Base-by-base conservation (phyloP, 2,329 filamentous ascomycete genomes). In the Verticillium zaregamsianum region DNA sequence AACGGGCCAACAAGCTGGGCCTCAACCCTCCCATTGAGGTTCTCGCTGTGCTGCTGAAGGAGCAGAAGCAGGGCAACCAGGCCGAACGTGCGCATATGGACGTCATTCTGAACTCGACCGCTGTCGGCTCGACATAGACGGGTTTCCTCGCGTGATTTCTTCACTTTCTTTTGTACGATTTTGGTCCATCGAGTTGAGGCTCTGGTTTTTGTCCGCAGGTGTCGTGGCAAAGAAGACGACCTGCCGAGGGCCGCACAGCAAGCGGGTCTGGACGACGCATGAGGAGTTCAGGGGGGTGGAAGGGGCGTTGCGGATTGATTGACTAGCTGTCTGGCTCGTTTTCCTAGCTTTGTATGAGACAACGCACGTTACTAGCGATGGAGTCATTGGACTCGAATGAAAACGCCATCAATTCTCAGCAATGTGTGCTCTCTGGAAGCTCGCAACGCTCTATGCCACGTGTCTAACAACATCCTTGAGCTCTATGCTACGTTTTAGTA, bases 11-110 rank as follows among this genome's bases (percentile, higher is more conserved):
- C 60, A 82, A 82, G 61, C 80, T 99, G n/a, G 89, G 90, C 3
- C 81, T 99, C n/a, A 84, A 89, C 35, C 95, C 95, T 1, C 94
- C 95, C 0, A 84, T 97, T 31, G 94, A 98, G 74, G 93, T 97
- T 3, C 82, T 98, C 5, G 91, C 93, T 0, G 90, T 98, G 17
- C 77, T 98, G 56, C 69, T 96, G 60, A 89, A 87, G 70, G 89
- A 92, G 70, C 86, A 90, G 70, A 82, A 82, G 37, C 69, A 73
- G 37, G 80, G 78, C 35, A 74, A 83, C 37, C 85, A 95, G 75
- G n/a, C 20, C 20, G 45, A 52, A 20, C 82, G 80, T 66, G 91
- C 93, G 25, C 86, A 93, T 70, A 87, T 95, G 67, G 92, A 96
- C 72, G 85, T 88, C 66, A 79, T 87, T 35, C 72, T 87, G 66